A percentile compares a stretch with the other conserved stretches of the same genome.
phyloP scores from a whole-genome alignment of 2,329 filamentous ascomycete species.

The Geosmithia flava region DNA sequence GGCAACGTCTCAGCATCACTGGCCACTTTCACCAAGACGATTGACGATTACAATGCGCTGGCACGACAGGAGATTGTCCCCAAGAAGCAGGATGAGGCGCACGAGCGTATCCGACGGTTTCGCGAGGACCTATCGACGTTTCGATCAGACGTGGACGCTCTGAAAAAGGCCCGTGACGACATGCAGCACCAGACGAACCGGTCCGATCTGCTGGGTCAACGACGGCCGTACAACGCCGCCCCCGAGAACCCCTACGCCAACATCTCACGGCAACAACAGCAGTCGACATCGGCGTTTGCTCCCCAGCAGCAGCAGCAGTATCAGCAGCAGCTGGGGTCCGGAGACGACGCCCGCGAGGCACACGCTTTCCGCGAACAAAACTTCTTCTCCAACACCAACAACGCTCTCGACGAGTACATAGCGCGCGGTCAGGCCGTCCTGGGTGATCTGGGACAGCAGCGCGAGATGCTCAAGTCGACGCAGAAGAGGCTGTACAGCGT shows the following conservation, averaged over 20 bases:
- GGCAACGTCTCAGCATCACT: slow-evolving; percentile 70
- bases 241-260: slow-evolving; percentile 78
- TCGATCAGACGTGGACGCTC: slow-evolving; percentile 59
- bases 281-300: slow-evolving; percentile 1
- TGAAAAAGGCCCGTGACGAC: slow-evolving; percentile 71
- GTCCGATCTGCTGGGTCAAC: slow-evolving; percentile 64
- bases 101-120: slow-evolving; percentile 77
- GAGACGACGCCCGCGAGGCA: slow-evolving; percentile 59
- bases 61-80: slow-evolving; percentile 82
- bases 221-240: slow-evolving; percentile 65
- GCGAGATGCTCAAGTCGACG: slow-evolving; percentile 90
- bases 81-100: slow-evolving; percentile 84
- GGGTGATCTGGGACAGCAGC: slow-evolving; percentile 76
- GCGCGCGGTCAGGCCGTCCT: slow-evolving; percentile 84
- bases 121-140: slow-evolving; percentile 72
- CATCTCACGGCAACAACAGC: slow-evolving; percentile 9
- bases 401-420: slow-evolving; percentile 85
- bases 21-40: slow-evolving; percentile 70
- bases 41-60: slow-evolving; percentile 83
- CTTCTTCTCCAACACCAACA: slow-evolving; percentile 74
- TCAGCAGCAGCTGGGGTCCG: slow-evolving; percentile 32
- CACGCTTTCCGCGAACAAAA: slow-evolving; percentile 83
- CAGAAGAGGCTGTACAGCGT: slow-evolving; percentile 85
- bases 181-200: slow-evolving; percentile 53
- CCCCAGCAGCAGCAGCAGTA: slow-evolving; percentile 6